Evolutionary conservation across 208 protist genomes (phyloP).

Genomic region (Wallacemonas collosoma): DNA sequence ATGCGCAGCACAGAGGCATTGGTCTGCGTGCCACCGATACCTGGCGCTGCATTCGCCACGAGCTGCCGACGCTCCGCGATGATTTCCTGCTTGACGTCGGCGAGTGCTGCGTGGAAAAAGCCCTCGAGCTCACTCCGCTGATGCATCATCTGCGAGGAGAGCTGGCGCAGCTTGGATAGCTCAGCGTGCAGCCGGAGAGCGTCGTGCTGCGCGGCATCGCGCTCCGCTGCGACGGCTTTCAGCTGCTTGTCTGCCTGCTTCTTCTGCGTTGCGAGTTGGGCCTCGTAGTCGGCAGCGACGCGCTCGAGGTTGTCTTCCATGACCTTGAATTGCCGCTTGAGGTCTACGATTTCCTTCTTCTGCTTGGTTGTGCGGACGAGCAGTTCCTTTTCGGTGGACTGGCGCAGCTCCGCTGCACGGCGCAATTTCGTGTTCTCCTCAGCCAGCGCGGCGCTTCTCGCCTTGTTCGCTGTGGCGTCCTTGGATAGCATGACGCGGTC

Average conservation of each 20-base stretch:
- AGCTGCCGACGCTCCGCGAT: conserved; percentile 53
- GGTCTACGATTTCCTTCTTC: conserved; percentile 46
- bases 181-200: conserved; percentile 52
- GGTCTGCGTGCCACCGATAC: conserved; percentile 24
- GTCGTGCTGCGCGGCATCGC: conserved; percentile 57
- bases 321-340: conserved; percentile 53
- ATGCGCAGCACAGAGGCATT: conserved; percentile 42
- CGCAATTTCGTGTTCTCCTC: conserved; percentile 49
- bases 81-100: conserved; percentile 65
- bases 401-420: conserved; percentile 47
- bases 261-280: conserved; percentile 31
- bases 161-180: conserved; percentile 57
- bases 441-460: conserved; percentile 26
- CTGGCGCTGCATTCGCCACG: conserved; percentile 6
- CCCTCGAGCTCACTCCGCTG: conserved; percentile 81
- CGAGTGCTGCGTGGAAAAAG: conserved; percentile 87
- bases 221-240: conserved; percentile 39
- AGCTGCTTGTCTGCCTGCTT: conserved; percentile 36
- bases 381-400: conserved; percentile 43
- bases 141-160: conserved; percentile 55
- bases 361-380: conserved; percentile 49
- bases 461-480: conserved; percentile 37
- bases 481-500: conserved; percentile 68
- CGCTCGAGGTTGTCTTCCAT: conserved; percentile 61
- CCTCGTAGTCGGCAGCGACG: conserved; percentile 64